These are phyloP conservation scores for Xylaria sp. DNA, from an alignment of 2,329 filamentous ascomycete species.

Conservation along the genomic window DNA sequence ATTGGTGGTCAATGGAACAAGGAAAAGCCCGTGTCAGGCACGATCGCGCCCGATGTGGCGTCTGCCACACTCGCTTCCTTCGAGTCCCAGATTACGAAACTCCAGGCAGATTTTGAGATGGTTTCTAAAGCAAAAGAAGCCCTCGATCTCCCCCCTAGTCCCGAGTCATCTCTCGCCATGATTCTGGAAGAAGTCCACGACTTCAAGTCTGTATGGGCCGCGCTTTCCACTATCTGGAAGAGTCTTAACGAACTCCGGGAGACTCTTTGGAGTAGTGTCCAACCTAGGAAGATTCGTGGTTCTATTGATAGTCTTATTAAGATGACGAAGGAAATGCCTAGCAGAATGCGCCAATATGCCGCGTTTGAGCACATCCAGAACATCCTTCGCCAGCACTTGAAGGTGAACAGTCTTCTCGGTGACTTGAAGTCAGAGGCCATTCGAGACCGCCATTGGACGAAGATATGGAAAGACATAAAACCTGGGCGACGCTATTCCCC, in stretches of 20 bases:
- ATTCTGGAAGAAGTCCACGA: constrained; percentile 97
- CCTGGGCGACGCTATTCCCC: constrained; percentile 94
- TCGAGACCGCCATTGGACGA: constrained; percentile 94
- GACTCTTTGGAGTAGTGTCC: constrained; percentile 92
- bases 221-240: constrained; percentile 94
- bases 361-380: constrained; percentile 99
- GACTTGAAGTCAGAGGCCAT: constrained; percentile 98
- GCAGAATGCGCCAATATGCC: constrained; percentile 97
- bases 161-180: constrained; percentile 83
- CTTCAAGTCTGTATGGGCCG: constrained; percentile 98
- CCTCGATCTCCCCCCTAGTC: constrained; percentile 83
- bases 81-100: constrained; percentile 82
- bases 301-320: constrained; percentile 93
- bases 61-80: constrained; percentile 84
- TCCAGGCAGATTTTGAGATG: constrained; percentile 91
- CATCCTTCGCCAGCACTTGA: constrained; percentile 86
- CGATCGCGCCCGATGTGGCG: constrained; percentile 88
- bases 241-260: constrained; percentile 94
- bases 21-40: constrained; percentile 95
- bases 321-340: constrained; percentile 99
- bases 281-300: constrained; percentile 90
- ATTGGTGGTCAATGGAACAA: constrained; percentile 91
- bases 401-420: constrained; percentile 86
- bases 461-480: constrained; percentile 95
- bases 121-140: constrained; percentile 97